Base-by-base conservation (phyloP, 164 flowering plant genomes). In the Chloranthus sessilifolius region DNA sequence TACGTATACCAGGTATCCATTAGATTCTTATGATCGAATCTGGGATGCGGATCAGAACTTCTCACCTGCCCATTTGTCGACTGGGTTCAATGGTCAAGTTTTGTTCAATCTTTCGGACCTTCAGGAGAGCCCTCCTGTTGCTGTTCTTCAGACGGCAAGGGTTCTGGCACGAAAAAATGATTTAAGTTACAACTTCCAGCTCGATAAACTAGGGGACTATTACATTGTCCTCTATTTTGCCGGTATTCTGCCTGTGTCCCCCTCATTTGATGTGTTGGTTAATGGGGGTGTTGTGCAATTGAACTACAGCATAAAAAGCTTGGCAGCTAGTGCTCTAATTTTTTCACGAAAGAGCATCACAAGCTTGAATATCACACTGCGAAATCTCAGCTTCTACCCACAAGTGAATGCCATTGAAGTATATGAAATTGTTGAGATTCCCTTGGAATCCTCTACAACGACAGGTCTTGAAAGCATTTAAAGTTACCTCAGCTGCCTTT, bases 401-500 rank as follows among this genome's bases (percentile, higher is more conserved):
- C 80, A 56, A 54, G 60, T 88, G 31, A 88, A 79, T 66, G 94
- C 90, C n/a, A 61, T 88, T 46, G 96, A 88, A 58, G 82, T 88
- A 29, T 88, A 80, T 69, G 69, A 82, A 61, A 62, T 79, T 34
- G 67, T 82, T 60, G 79, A 81, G 31, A 72, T 88, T 47, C 94
- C 90, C 24, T 39, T 47, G 38, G 90, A 79, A 60, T 52, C 70
- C 61, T 85, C 94, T 27, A 78, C 94, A 44, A 85, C 90, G 28
- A 79, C 86, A 79, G 96, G 96, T 88, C 10, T 4, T 11, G 34
- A 49, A 46, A 37, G 35, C 17, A n/a, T n/a, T n/a, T n/a, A n/a
- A n/a, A n/a, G n/a, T n/a, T n/a, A n/a, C n/a, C n/a, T n/a, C n/a
- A n/a, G n/a, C n/a, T n/a, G n/a, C n/a, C n/a, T n/a, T n/a, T n/a